These are phyloP conservation scores for Przewalskia tangutica DNA, from an alignment of 257 asterid genomes.

Conservation along the genomic window DNA sequence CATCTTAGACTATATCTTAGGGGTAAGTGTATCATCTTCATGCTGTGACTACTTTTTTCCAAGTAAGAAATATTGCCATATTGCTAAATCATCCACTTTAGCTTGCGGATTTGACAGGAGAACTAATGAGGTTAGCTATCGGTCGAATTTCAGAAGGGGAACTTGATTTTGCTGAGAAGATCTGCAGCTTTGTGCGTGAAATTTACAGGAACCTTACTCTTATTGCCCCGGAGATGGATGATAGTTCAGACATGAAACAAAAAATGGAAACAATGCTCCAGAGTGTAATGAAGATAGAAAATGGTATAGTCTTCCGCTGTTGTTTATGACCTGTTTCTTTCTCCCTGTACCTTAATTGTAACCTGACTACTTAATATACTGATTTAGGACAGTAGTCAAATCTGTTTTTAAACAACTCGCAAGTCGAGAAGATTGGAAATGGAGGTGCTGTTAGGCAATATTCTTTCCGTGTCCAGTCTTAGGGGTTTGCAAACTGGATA, in stretches of 20 bases:
- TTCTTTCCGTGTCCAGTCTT: background rate
- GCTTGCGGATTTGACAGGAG: conserved; percentile 97
- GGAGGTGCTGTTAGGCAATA: background rate
- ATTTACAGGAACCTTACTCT: conserved; percentile 64
- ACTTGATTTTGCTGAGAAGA: conserved; percentile 68
- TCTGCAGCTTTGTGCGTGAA: conserved; percentile 80
- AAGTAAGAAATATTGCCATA: background rate
- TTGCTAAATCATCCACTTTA: conserved; percentile 23
- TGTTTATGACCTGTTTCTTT: background rate
- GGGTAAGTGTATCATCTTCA: conserved; percentile 46
- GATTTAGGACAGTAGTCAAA: background rate
- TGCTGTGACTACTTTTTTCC: background rate
- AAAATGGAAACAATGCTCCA: conserved; percentile 98
- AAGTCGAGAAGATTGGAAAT: background rate
- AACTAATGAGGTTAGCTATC: conserved; percentile 90
- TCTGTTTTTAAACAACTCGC: background rate
- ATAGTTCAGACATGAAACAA: conserved; percentile 62
- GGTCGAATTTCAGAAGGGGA: conserved; percentile 97
- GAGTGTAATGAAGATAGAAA: conserved; percentile 79
- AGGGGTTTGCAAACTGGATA: background rate
- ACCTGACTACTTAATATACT: background rate
- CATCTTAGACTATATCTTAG: conserved; percentile 68
- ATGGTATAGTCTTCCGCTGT: conserved; percentile 38
- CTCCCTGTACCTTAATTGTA: background rate
- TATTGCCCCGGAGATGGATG: conserved; percentile 74